phyloP scores from a whole-genome alignment of 169 alveolate genomes.

The Cryptosporidium xiaoi region DNA sequence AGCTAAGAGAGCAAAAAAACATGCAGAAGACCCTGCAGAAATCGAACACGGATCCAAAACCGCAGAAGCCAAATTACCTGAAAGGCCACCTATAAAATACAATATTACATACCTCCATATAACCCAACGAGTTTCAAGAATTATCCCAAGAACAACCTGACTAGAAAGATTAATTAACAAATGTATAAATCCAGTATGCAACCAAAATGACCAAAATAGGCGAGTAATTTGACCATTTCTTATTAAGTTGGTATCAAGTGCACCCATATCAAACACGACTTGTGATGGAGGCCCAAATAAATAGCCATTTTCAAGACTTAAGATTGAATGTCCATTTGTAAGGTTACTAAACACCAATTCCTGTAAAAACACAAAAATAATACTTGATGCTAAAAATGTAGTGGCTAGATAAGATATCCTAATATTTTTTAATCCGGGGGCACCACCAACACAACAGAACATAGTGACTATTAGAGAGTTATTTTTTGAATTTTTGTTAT shows the following conservation, averaged over 20 bases:
- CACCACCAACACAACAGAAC: conserved; percentile 49
- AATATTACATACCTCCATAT: conserved; percentile 59
- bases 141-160: conserved; percentile 52
- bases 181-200: conserved; percentile 60
- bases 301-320: conserved; percentile 7
- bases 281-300: conserved; percentile 72
- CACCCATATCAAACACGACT: conserved; percentile 70
- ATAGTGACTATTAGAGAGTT: conserved; percentile 25
- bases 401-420: conserved; percentile 41
- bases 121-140: conserved; percentile 73
- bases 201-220: conserved; percentile 73
- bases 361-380: conserved; percentile 64
- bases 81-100: conserved; percentile 46
- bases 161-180: conserved; percentile 45
- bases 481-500: not conserved
- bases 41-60: conserved; percentile 68
- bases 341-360: conserved; percentile 63
- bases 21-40: conserved; percentile 73
- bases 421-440: not conserved
- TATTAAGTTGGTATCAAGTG: conserved; percentile 50
- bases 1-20: conserved; percentile 66
- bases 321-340: conserved; percentile 32
- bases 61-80: conserved; percentile 72
- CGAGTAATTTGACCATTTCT: conserved; percentile 65
- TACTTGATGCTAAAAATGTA: conserved; percentile 64